Evolutionary conservation across 805 yeast species (phyloP).

Genomic region (Monosporozyma servazzii): DNA sequence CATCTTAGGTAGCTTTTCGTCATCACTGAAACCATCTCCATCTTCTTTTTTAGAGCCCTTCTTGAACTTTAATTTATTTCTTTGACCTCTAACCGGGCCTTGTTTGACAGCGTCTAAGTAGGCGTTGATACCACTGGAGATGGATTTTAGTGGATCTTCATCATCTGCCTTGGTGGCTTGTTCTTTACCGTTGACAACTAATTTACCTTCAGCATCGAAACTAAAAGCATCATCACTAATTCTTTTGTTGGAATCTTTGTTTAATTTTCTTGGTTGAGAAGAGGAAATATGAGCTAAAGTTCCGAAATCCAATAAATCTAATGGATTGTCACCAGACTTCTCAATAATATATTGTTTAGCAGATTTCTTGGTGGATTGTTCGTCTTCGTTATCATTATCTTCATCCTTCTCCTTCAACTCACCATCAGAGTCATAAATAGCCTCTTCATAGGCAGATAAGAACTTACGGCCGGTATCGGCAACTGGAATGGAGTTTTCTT

Average conservation of each 20-base stretch:
- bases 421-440: slow-evolving; percentile 68
- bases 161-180: slow-evolving; percentile 21
- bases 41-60: slow-evolving; percentile 46
- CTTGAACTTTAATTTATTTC: slow-evolving; percentile 81
- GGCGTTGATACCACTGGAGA: slow-evolving; percentile 68
- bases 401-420: slow-evolving; percentile 42
- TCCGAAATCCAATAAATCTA: slow-evolving; percentile 79
- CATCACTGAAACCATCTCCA: slow-evolving; percentile 47
- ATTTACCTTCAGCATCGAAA: slow-evolving; percentile 30
- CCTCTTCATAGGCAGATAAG: slow-evolving; percentile 87
- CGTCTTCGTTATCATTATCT: slow-evolving; percentile 41
- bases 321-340: slow-evolving; percentile 57
- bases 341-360: slow-evolving; percentile 66
- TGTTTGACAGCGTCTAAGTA: slow-evolving; percentile 88
- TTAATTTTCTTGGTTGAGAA: slow-evolving; percentile 60
- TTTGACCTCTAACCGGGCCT: slow-evolving; percentile 91
- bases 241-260: slow-evolving; percentile 33
- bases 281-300: slow-evolving; percentile 85
- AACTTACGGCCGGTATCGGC: slow-evolving; percentile 39
- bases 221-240: slow-evolving; percentile 24
- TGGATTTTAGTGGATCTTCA: slow-evolving; percentile 40
- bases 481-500: slow-evolving; percentile 11
- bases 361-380: slow-evolving; percentile 14
- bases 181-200: slow-evolving; percentile 29
- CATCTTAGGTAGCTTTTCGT: slow-evolving; percentile 30